Base-by-base conservation (phyloP, 2,329 filamentous ascomycete species). In the Leptographium galeiforme region DNA sequence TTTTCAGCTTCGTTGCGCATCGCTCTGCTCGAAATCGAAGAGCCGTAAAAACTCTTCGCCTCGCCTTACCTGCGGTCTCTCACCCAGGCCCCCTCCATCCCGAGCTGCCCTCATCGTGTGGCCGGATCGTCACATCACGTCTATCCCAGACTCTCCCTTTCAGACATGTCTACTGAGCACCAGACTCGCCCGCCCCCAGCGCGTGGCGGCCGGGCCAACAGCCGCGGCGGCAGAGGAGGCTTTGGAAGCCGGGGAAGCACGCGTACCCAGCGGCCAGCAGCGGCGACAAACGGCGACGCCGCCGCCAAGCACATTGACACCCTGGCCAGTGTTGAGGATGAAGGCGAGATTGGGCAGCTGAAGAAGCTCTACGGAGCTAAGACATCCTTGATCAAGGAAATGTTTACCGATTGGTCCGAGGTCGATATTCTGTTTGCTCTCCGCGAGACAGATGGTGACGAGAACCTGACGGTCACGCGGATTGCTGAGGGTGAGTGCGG, bases 391-490 rank as follows among this genome's bases (percentile, higher is more conserved):
- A 82, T 98, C 67, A 89, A 88, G 73, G 90, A 95, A 69, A 84
- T 97, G 73, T 96, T 95, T 74, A 82, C 88, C 56, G 85, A 89
- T 70, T 97, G 91, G 93, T 91, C 89, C 62, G 88, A 95, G 65
- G 88, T 90, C 68, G 91, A 97, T 68, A 81, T 97, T 59, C 82
- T 97, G 59, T 93, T 93, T 68, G 90, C 90, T 57, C 77, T 98
- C 56, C 82, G 95, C 69, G 93, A 98, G 74, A 85, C 84, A 54
- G 79, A 87, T 63, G 87, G 87, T 63, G 86, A 93, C 69, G 75
- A 89, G 63, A 79, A 85, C 61, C 71, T 79, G 62, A 81, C 86
- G 60, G 85, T 87, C 65, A 82, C 85, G 63, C 82, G 83, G 69
- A 91, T 93, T 68, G 81, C 84, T 62, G 84, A 90, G 70, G 86